Percentiles rank a stretch among this genome's conserved stretches.
Evolutionary conservation across 2,329 filamentous ascomycete species (phyloP).

Genomic region (Colletotrichum brevisporum): DNA sequence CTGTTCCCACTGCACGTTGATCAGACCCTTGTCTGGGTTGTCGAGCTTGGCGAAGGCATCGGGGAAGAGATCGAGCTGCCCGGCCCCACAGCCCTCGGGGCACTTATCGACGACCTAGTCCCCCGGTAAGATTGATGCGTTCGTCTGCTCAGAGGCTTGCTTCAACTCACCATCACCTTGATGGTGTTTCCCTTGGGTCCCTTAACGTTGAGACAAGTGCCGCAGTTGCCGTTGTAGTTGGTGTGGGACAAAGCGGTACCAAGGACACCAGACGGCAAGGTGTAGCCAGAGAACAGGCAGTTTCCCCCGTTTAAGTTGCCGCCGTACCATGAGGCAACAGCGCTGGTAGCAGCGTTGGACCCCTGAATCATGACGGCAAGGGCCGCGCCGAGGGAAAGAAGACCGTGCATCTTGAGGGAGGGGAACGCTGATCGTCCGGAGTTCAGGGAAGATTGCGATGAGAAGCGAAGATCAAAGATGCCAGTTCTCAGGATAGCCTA

Average conservation of each 20-base stretch:
- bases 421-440: not conserved
- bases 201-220: slow-evolving; percentile 33
- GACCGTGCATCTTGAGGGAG: slow-evolving; percentile 13
- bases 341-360: slow-evolving; percentile 27
- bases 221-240: slow-evolving; percentile 35
- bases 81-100: slow-evolving; percentile 62
- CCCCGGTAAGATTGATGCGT: not conserved
- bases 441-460: not conserved
- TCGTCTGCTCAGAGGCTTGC: not conserved
- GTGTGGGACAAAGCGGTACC: slow-evolving; percentile 31
- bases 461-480: not conserved
- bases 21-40: slow-evolving; percentile 59
- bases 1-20: slow-evolving; percentile 63
- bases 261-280: slow-evolving; percentile 21
- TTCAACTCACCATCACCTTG: slow-evolving; percentile 30
- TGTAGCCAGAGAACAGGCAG: slow-evolving; percentile 30
- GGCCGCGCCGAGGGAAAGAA: slow-evolving; percentile 9
- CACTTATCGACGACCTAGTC: slow-evolving; percentile 69
- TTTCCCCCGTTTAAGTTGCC: slow-evolving; percentile 32
- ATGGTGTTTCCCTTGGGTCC: slow-evolving; percentile 34
- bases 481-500: not conserved
- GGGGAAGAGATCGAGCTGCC: slow-evolving; percentile 70
- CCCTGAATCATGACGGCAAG: slow-evolving; percentile 28
- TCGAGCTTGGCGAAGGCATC: slow-evolving; percentile 64
- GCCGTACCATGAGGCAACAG: slow-evolving; percentile 30